Conservation (phyloP, 1,139 yeast genomes). For the Lodderomyces elongisporus region DNA sequence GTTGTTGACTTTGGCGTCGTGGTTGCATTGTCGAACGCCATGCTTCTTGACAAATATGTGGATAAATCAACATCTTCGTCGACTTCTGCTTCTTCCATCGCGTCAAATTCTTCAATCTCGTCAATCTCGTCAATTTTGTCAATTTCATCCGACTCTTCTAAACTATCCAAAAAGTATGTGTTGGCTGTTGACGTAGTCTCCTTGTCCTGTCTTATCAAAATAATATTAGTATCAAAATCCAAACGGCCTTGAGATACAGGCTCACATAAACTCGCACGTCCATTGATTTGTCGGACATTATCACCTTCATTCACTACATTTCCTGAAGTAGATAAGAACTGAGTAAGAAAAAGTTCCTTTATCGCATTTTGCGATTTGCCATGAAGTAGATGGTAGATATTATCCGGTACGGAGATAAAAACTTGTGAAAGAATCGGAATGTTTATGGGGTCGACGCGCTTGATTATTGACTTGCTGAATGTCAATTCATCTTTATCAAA, state of each 20-base stretch:
- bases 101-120: slow-evolving; percentile 1
- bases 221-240: slow-evolving; percentile 40
- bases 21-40: slow-evolving; percentile 19
- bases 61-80: slow-evolving; percentile 25
- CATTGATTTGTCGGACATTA: slow-evolving; percentile 39
- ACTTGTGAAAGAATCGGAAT: slow-evolving; percentile 30
- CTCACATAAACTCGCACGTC: slow-evolving; percentile 56
- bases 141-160: slow-evolving; percentile 8
- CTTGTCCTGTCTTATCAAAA: slow-evolving; percentile 42
- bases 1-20: slow-evolving; percentile 5
- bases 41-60: slow-evolving; percentile 29
- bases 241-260: slow-evolving; percentile 69
- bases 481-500: slow-evolving; percentile 32
- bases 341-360: slow-evolving; percentile 24
- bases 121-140: slow-evolving; percentile 1
- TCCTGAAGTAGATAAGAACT: slow-evolving; percentile 25
- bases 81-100: slow-evolving; percentile 8
- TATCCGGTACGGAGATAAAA: slow-evolving; percentile 42
- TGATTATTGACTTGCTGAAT: slow-evolving; percentile 27
- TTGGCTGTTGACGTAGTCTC: slow-evolving; percentile 3
- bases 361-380: slow-evolving; percentile 21
- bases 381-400: slow-evolving; percentile 36
- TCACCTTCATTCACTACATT: slow-evolving; percentile 32
- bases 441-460: slow-evolving; percentile 21
- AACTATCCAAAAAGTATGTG: slow-evolving; percentile 7